A percentile compares a stretch with the other conserved stretches of the same genome.
Evolutionary conservation across 495 filamentous ascomycete genomes (phyloP).

Genomic region (Aspergillus campestris): DNA sequence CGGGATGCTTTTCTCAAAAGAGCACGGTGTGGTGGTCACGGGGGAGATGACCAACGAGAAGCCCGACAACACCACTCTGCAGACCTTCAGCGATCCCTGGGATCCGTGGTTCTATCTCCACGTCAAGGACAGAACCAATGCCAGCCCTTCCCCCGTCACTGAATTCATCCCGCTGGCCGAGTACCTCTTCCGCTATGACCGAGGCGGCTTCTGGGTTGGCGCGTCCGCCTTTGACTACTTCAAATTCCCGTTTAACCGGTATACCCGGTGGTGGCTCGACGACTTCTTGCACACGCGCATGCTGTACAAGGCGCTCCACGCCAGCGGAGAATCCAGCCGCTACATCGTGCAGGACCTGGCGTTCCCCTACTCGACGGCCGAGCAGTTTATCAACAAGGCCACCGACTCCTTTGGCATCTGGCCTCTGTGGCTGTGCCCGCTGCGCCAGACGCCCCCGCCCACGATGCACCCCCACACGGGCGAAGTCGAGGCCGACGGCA

Average conservation of each 20-base stretch:
- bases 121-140: conserved; percentile 13
- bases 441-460: conserved; percentile 24
- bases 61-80: conserved; percentile 1
- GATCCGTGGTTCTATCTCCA: conserved; percentile 50
- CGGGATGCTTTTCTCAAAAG: conserved; percentile 31
- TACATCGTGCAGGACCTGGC: conserved; percentile 44
- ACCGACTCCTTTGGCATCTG: conserved; percentile 30
- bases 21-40: conserved; percentile 27
- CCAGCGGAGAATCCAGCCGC: conserved; percentile 26
- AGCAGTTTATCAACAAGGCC: conserved; percentile 37
- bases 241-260: conserved; percentile 37
- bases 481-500: conserved; percentile 1
- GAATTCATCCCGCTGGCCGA: conserved; percentile 43
- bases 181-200: conserved; percentile 50
- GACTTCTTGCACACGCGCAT: conserved; percentile 39
- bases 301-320: conserved; percentile 41
- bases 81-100: conserved; percentile 31
- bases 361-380: conserved; percentile 31
- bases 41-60: conserved; percentile 27
- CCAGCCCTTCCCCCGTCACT: background rate
- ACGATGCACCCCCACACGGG: conserved; percentile 1
- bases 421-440: conserved; percentile 47
- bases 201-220: conserved; percentile 46
- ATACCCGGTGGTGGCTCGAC: conserved; percentile 40
- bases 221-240: conserved; percentile 39